A percentile compares a stretch with the other conserved stretches of the same genome.
These are phyloP conservation scores for Vigna radiata DNA, from an alignment of 306 rosid species.

Conservation along the genomic window DNA sequence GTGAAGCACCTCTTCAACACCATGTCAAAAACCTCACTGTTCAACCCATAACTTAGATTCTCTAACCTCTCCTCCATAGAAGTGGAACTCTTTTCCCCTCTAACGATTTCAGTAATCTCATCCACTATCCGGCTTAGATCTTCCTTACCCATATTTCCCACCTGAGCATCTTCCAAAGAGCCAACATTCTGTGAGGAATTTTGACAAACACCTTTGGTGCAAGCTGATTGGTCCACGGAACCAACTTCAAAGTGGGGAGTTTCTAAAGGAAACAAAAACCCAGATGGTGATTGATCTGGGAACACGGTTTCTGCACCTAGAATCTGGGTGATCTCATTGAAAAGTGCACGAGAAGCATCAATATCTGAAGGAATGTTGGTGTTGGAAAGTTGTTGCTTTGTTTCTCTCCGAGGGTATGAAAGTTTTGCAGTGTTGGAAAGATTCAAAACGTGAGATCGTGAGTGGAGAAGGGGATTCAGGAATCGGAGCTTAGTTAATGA, in stretches of 20 bases:
- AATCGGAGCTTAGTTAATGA: conserved; percentile 36
- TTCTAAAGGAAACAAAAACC: conserved; percentile 45
- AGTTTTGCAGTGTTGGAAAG: conserved; percentile 41
- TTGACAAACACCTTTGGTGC: conserved; percentile 58
- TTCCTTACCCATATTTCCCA: conserved; percentile 47
- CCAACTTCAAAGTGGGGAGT: not conserved
- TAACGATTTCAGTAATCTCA: conserved; percentile 58
- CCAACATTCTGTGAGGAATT: conserved; percentile 46
- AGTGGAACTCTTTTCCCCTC: conserved; percentile 49
- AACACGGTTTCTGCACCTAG: conserved; percentile 58
- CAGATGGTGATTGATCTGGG: conserved; percentile 47
- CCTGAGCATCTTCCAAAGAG: conserved; percentile 43
- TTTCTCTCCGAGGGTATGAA: conserved; percentile 24
- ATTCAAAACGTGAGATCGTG: conserved; percentile 32
- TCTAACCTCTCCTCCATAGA: conserved; percentile 70
- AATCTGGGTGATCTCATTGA: conserved; percentile 71
- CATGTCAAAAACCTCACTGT: conserved; percentile 65
- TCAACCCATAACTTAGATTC: conserved; percentile 49
- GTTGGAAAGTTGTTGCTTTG: conserved; percentile 7
- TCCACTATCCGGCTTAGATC: conserved; percentile 66
- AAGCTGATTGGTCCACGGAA: conserved; percentile 28
- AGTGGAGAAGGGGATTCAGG: conserved; percentile 14
- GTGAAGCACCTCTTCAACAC: conserved; percentile 90
- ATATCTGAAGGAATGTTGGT: conserved; percentile 21
- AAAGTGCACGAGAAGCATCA: conserved; percentile 44